Evolutionary conservation across 192 early-diverging fungal species (phyloP), one percentile per base, ranked within the genome.

Genomic region (Coemansia sp.): DNA sequence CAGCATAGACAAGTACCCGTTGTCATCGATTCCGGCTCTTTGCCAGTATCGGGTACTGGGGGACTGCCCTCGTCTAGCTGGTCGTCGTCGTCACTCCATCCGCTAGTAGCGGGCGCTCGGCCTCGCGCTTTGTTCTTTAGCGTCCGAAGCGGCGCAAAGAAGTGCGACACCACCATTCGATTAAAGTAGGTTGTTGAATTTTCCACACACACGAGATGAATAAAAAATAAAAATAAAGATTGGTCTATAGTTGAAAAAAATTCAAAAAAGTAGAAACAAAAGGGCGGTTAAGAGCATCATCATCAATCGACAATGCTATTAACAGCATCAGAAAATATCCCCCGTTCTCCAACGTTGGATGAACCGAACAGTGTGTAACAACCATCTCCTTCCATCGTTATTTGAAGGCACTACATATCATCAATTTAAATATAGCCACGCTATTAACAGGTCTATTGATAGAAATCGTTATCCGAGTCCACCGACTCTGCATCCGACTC

Each of bases 141-240:
- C 23, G 74, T 76, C 23, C 79, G 74, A n/a, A 82, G 64, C 19
- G 79, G 79, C 62, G 71, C 70, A 41, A 82, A 74, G 48, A 82
- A 70, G 31, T 82, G 79, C 66, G 79, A 76, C 59, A 82, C 79
- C 1, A 82, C 74, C 79, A 82, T 79, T 29, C 15, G 32, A 23
- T 70, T 6, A 14, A 50, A n/a, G 10, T 45, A 14, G 39, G 7
- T 9, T 7, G 14, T 38, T 15, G 15, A 51, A 21, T 34, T 67
- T 15, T 23, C 34, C 32, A 36, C 45, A 58, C 25, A 45, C 38
- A 38, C 41, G 32, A 42, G 37, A 50, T 17, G 53, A 63, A 23
- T 42, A 31, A 58, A 61, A 38, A 42, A 55, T 3, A 10, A 29
- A 48, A 48, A 48, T 41, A 41, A 14, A 41, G 14, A 14, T 11